Base-by-base conservation (phyloP, 768 basidiomycete species). In the Amanita rubescens region DNA sequence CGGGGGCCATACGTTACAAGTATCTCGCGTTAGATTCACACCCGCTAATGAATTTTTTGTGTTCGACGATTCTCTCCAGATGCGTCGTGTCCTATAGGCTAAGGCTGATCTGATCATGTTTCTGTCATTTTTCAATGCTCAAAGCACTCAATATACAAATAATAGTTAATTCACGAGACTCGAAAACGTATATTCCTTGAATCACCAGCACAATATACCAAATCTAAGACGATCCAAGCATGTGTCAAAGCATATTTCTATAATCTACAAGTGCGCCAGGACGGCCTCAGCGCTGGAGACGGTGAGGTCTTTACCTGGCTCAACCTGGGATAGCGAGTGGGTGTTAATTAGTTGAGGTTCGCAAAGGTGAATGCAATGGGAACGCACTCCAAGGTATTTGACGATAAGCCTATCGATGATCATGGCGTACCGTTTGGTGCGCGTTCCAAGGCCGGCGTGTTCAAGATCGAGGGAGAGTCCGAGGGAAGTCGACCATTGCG, bases 321-420 rank as follows among this genome's bases (percentile, higher is more conserved):
- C 81, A 47, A 69, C 71, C 82, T 78, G 60, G n/a, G 10, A 11
- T 17, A 24, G 19, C 62, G 38, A 9, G 25, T 43, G 30, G 30
- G 55, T 33, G 15, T 33, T 5, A 8, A 17, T 27, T 32, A 50
- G 8, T 39, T 38, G 30, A 38, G 51, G 17, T 11, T 39, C 47
- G 9, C 17, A 2, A 15, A 6, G 37, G 47, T 22, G 32, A 25
- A 44, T 51, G 35, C 5, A 30, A 39, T 50, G 45, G 14, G 22
- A 25, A 68, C 76, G 48, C 58, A 81, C 85, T 62, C 68, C 77
- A 51, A 90, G 60, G 60, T 85, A 83, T 56, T 78, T 79, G 60
- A 92, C 79, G 56, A 82, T 78, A 50, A 88, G 75, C 62, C 88
- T 75, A 43, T 92, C 84, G 59, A 87, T 60, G 60, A 88, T 68